phyloP scores from a whole-genome alignment of 768 basidiomycete genomes.

The Mycena haematopus region DNA sequence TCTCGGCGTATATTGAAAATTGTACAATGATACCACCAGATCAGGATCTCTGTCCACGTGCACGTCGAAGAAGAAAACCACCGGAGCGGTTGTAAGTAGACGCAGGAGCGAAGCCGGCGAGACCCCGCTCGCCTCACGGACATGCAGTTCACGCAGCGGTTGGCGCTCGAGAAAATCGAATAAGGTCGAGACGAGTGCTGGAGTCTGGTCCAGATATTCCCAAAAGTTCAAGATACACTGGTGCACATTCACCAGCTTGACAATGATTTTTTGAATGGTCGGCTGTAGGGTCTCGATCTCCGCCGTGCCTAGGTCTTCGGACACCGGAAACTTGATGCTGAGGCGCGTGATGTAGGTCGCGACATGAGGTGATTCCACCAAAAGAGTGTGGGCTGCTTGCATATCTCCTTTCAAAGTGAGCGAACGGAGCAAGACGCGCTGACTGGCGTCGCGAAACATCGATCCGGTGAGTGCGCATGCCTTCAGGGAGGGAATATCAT shows the following conservation, averaged over 20 bases:
- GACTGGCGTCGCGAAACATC: neutral
- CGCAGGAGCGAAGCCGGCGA: neutral
- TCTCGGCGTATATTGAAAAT: neutral
- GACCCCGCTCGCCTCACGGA: rapidly evolving
- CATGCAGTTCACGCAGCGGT: neutral
- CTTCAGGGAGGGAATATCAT: neutral
- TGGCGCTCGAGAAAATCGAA: neutral
- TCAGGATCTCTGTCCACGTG: too few relatives aligned
- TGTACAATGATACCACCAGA: too few relatives aligned
- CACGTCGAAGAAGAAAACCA: neutral
- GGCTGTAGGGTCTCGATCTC: neutral
- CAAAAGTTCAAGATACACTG: neutral
- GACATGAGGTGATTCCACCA: neutral
- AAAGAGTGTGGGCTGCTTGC: neutral
- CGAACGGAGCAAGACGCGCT: neutral
- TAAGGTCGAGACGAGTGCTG: neutral
- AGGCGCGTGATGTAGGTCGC: neutral
- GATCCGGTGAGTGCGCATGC: neutral
- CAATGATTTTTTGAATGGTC: neutral
- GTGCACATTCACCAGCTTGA: neutral
- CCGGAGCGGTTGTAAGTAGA: neutral
- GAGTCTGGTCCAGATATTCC: neutral
- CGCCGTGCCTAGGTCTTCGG: neutral
- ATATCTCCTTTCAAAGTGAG: neutral
- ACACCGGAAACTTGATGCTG: neutral